phyloP scores from a whole-genome alignment of 2,329 filamentous ascomycete species.

The Gyromitra esculenta region DNA sequence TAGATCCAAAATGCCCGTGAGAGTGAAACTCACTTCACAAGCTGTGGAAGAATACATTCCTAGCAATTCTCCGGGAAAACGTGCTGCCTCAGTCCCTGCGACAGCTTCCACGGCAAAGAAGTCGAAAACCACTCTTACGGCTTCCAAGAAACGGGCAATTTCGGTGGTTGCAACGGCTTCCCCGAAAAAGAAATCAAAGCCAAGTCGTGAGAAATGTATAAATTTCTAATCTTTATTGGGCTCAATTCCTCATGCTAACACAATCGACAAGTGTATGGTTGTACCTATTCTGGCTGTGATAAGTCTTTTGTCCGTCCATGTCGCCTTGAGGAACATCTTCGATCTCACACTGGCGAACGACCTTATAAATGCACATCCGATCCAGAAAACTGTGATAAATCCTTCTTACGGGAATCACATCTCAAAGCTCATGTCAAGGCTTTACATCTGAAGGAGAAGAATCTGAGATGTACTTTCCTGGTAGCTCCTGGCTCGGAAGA shows the following conservation, averaged over 20 bases:
- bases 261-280: slow-evolving; percentile 31
- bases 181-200: slow-evolving; percentile 24
- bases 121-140: background rate
- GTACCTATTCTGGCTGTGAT: slow-evolving; percentile 51
- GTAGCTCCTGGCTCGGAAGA: slow-evolving; percentile 47
- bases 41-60: slow-evolving; percentile 26
- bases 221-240: background rate
- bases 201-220: slow-evolving; percentile 30
- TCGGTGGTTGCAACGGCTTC: background rate
- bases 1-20: slow-evolving; percentile 38
- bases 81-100: slow-evolving; percentile 8
- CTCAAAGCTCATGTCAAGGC: slow-evolving; percentile 54
- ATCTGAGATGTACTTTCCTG: slow-evolving; percentile 49
- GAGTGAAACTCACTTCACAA: slow-evolving; percentile 41
- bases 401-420: slow-evolving; percentile 53
- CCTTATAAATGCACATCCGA: slow-evolving; percentile 52
- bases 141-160: background rate
- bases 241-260: slow-evolving; percentile 1
- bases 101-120: background rate
- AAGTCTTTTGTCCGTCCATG: slow-evolving; percentile 54
- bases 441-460: slow-evolving; percentile 49
- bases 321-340: slow-evolving; percentile 54
- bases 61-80: slow-evolving; percentile 8
- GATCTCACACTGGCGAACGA: slow-evolving; percentile 54
- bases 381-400: slow-evolving; percentile 51